phyloP scores from a whole-genome alignment of 2,329 filamentous ascomycete genomes.

The Didymellaceae sp. region DNA sequence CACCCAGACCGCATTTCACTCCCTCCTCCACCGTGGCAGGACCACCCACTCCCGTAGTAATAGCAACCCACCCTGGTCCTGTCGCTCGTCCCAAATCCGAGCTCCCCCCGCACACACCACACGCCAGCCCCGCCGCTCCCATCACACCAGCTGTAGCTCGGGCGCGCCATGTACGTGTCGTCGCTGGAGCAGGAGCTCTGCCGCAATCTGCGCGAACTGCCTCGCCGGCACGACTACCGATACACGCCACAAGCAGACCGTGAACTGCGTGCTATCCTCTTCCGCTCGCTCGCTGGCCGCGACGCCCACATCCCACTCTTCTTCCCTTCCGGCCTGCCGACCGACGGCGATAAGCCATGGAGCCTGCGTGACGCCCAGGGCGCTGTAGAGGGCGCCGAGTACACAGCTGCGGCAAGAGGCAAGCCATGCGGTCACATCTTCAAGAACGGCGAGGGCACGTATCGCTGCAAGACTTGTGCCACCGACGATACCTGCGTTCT shows the following conservation, averaged over 20 bases:
- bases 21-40: conserved; percentile 23
- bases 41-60: conserved; percentile 20
- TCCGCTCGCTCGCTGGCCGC: conserved; percentile 82
- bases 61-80: neutral
- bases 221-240: conserved; percentile 73
- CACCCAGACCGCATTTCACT: neutral
- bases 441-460: conserved; percentile 90
- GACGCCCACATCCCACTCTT: conserved; percentile 77
- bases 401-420: conserved; percentile 87
- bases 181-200: conserved; percentile 80
- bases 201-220: conserved; percentile 79
- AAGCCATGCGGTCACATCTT: conserved; percentile 98
- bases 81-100: neutral
- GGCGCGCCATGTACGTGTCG: conserved; percentile 53
- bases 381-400: conserved; percentile 91
- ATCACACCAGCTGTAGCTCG: conserved; percentile 13
- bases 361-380: conserved; percentile 88
- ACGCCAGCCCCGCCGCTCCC: conserved; percentile 22
- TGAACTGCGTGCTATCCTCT: conserved; percentile 79
- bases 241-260: conserved; percentile 75
- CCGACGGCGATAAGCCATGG: conserved; percentile 64
- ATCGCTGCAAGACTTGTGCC: conserved; percentile 92
- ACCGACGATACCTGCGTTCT: conserved; percentile 95
- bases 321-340: conserved; percentile 77
- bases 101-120: conserved; percentile 1